These are phyloP conservation scores for Podospora fimiseda DNA, from an alignment of 495 filamentous ascomycete genomes.

Conservation along the genomic window DNA sequence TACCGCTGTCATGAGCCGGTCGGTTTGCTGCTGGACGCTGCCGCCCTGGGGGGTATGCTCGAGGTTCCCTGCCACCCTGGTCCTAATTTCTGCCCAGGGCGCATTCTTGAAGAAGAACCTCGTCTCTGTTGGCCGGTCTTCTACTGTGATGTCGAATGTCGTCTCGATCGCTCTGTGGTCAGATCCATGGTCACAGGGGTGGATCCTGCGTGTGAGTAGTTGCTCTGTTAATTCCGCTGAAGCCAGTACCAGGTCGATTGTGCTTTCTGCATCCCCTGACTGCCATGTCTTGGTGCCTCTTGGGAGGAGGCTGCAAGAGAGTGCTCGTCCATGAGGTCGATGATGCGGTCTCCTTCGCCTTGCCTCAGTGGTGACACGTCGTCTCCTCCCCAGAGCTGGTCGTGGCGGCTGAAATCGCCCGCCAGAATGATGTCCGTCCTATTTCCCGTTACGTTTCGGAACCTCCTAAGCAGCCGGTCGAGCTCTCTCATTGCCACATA, in stretches of 20 bases:
- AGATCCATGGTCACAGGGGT: conserved; percentile 7
- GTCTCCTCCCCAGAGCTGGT: conserved; percentile 9
- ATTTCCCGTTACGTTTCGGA: conserved; percentile 2
- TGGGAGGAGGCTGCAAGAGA: conserved; percentile 7
- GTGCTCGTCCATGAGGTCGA: conserved; percentile 17
- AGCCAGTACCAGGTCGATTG: conserved; percentile 10
- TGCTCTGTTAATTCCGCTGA: conserved; percentile 3
- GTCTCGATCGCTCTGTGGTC: conserved; percentile 12
- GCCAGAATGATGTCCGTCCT: conserved; percentile 4
- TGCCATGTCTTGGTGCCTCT: conserved; percentile 8
- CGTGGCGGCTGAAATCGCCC: conserved; percentile 9
- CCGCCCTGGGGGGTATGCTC: background rate
- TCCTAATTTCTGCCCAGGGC: conserved; percentile 5
- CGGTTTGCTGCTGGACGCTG: conserved; percentile 10
- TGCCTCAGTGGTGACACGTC: conserved; percentile 4
- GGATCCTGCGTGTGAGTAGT: conserved; percentile 4
- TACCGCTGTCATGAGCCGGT: conserved; percentile 9
- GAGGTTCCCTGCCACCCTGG: background rate
- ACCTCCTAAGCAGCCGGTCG: conserved; percentile 3
- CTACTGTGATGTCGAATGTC: conserved; percentile 6
- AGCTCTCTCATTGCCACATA: conserved; percentile 2
- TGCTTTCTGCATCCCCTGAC: background rate
- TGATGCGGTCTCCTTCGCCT: conserved; percentile 11
- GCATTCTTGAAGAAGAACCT: conserved; percentile 10
- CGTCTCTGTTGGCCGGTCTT: conserved; percentile 3